Base-by-base conservation (phyloP, 345 rosid genomes). In the Aquilaria sinensis region DNA sequence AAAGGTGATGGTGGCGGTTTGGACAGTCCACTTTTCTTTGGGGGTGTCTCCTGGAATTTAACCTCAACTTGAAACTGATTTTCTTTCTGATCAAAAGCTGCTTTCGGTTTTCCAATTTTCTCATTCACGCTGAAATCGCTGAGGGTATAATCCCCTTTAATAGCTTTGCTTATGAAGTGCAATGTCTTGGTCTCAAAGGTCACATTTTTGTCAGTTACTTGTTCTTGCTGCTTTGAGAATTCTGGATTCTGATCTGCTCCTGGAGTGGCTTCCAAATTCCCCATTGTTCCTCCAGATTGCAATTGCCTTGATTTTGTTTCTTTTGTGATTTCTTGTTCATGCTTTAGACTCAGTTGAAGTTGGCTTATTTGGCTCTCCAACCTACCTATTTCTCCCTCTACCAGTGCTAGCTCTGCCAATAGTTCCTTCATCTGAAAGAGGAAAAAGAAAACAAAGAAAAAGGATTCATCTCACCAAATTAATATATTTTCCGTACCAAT, bases 101-200 rank as follows among this genome's bases (percentile, higher is more conserved):
- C 9, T 49, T 70, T 75, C 5, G 80, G 57, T 10, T 62, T 70
- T 55, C 81, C 69, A 51, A 58, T 55, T 75, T 77, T 82, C 61
- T 83, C 87, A 48, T 64, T 75, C 1, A 73, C 57, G 56, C 68
- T 83, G 73, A 81, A 85, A 78, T 82, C 87, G 61, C 71, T 80
- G 3, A 72, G 64, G 16, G 65, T 54, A 48, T 81, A 90, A 69
- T 87, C 97, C 2, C 87, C 92, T 68, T 87, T 88, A 47, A 90
- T 93, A 48, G 98, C 89, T 77, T 90, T 93, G 64, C 83, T 90
- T 47, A 93, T 90, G 72, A 93, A 93, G 74, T 88, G 97, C 75
- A 93, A 60, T 4, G 98, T 86, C 81, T 87, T 85, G 53, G 98
- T 84, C 53, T 79, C 96, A 67, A 89, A 87, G 32, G 77, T 69